Evolutionary conservation across 306 rosid species (phyloP).

Genomic region (Cicer cuneatum): DNA sequence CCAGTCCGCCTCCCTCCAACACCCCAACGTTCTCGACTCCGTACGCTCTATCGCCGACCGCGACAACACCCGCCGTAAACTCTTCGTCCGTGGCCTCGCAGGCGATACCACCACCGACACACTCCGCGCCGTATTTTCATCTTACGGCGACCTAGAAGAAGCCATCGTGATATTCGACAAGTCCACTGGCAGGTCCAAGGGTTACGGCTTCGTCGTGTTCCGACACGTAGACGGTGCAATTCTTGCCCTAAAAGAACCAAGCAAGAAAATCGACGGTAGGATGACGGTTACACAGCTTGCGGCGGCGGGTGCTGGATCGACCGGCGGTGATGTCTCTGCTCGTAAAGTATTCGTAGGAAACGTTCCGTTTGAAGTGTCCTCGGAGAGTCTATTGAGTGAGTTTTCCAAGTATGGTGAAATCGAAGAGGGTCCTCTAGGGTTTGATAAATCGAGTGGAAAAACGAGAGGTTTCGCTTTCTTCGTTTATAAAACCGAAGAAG

Average conservation of each 20-base stretch:
- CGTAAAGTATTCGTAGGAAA: slow-evolving; percentile 88
- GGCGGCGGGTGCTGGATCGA: slow-evolving; percentile 57
- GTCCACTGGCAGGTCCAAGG: slow-evolving; percentile 74
- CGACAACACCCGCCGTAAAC: slow-evolving; percentile 76
- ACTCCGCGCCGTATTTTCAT: slow-evolving; percentile 73
- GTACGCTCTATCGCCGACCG: slow-evolving; percentile 74
- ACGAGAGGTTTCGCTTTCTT: slow-evolving; percentile 81
- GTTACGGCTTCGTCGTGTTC: slow-evolving; percentile 86
- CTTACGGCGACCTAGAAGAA: slow-evolving; percentile 83
- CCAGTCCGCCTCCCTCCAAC: slow-evolving; percentile 69
- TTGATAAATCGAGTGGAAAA: slow-evolving; percentile 86
- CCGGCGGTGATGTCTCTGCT: slow-evolving; percentile 16
- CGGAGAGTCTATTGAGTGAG: slow-evolving; percentile 69
- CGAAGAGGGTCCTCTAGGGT: slow-evolving; percentile 95
- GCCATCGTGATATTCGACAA: slow-evolving; percentile 86
- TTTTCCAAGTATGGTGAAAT: slow-evolving; percentile 75
- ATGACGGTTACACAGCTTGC: slow-evolving; percentile 92
- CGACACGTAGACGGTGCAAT: slow-evolving; percentile 84
- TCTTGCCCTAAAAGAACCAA: slow-evolving; percentile 80
- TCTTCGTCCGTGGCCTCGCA: slow-evolving; percentile 88
- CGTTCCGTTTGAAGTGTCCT: slow-evolving; percentile 76
- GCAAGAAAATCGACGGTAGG: slow-evolving; percentile 90
- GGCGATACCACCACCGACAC: slow-evolving; percentile 85
- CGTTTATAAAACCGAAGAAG: slow-evolving; percentile 78
- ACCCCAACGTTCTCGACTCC: slow-evolving; percentile 69